Percentiles rank a stretch among this genome's conserved stretches.
phyloP scores from a whole-genome alignment of 495 filamentous ascomycete genomes.

The Hypomontagnella monticulosa region DNA sequence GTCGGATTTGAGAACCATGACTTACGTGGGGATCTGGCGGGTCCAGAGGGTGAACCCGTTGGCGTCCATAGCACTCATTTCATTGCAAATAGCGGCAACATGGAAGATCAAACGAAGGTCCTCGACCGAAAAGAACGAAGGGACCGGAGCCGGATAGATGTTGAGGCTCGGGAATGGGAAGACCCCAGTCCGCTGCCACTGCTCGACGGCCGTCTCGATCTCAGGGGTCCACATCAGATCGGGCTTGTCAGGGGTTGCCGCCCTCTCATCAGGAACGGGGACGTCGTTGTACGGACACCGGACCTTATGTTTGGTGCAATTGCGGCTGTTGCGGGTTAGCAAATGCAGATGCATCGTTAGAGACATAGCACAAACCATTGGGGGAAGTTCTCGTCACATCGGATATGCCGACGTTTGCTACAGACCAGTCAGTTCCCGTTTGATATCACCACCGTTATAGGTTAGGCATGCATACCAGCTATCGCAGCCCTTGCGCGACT shows the following conservation, averaged over 20 bases:
- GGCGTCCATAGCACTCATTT: slow-evolving; percentile 79
- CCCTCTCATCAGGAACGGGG: slow-evolving; percentile 69
- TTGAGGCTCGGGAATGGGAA: slow-evolving; percentile 88
- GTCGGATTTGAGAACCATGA: slow-evolving; percentile 16
- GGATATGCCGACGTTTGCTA: slow-evolving; percentile 91
- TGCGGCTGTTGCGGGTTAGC: slow-evolving; percentile 71
- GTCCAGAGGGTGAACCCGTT: slow-evolving; percentile 91
- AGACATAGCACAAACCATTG: slow-evolving; percentile 77
- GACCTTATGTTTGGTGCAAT: slow-evolving; percentile 98
- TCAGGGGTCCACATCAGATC: slow-evolving; percentile 85
- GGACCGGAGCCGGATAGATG: slow-evolving; percentile 72
- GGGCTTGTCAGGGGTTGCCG: slow-evolving; percentile 72
- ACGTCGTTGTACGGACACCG: slow-evolving; percentile 96
- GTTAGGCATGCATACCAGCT: slow-evolving; percentile 67
- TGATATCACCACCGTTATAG: neutral
- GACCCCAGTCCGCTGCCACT: slow-evolving; percentile 83
- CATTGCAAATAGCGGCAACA: slow-evolving; percentile 83
- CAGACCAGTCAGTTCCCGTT: slow-evolving; percentile 34
- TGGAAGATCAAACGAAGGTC: slow-evolving; percentile 92
- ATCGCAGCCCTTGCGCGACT: slow-evolving; percentile 96
- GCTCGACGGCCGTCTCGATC: slow-evolving; percentile 80
- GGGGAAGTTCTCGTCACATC: slow-evolving; percentile 96
- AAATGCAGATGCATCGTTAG: slow-evolving; percentile 7
- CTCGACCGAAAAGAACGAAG: slow-evolving; percentile 71
- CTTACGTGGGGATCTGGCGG: slow-evolving; percentile 89